Base-by-base conservation (phyloP, 768 basidiomycete genomes). In the Tricholoma matsutake region DNA sequence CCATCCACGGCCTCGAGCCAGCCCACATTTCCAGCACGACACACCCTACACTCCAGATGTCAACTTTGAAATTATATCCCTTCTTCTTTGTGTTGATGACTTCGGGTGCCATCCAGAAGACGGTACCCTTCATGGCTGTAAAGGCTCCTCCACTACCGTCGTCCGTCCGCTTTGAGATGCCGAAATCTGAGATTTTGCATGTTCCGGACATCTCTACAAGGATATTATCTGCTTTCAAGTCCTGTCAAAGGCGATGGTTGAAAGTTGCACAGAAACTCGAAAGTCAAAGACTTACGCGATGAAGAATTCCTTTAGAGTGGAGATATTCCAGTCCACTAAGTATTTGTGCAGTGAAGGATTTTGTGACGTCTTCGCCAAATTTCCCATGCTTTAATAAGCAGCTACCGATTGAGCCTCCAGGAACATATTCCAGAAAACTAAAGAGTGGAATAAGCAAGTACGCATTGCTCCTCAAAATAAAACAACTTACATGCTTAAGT, bases 51-150 rank as follows among this genome's bases (percentile, higher is more conserved):
- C 94, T 95, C 97, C 97, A 99, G 65, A 99, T 96, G 71, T 99
- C 97, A 54, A 97, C 88, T 77, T 99, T 98, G 69, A 90, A 93
- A 67, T 94, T 96, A 73, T 98, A 98, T 0, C 94, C 94, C 67
- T 90, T 89, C 73, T 88, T 87, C 72, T 90, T 85, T 35, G 91
- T 88, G 63, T 94, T 88, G 61, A 94, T 85, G 57, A 97, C 93
- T 77, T 94, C 96, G 0, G 96, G 96, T 9, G 96, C 96, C 96
- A 98, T 98, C 96, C 97, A 99, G 73, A 97, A 98, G 35, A 98
- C 91, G 18, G 96, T 96, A 25, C 97, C 97, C 72, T 94, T 92
- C 94, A 99, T 95, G 20, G 92, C 91, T 1, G 95, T 96, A 64
- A 85, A 87, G 54, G 91, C 91, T n/a, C 85, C 91, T 67, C 85